Percentiles rank a stretch among this genome's conserved stretches.
These are phyloP conservation scores for Rhizopogon vinicolor DNA, from an alignment of 768 basidiomycete species.

Conservation along the genomic window DNA sequence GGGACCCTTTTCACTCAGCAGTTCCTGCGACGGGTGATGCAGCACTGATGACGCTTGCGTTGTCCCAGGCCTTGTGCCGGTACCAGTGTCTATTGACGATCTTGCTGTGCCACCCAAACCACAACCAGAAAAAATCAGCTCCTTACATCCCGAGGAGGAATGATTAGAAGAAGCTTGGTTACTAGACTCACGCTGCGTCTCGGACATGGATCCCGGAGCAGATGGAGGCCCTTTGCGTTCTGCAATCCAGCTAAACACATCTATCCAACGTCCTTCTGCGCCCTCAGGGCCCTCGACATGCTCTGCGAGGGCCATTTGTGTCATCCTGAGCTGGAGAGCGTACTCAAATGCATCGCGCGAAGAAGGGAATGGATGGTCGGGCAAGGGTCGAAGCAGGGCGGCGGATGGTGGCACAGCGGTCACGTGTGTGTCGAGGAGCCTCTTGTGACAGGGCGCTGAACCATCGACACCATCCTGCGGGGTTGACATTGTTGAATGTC, in stretches of 20 bases:
- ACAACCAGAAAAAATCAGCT: slow-evolving; percentile 1
- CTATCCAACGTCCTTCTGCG: slow-evolving; percentile 76
- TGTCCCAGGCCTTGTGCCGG: slow-evolving; percentile 14
- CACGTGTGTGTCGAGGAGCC: slow-evolving; percentile 27
- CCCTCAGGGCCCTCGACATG: slow-evolving; percentile 81
- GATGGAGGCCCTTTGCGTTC: slow-evolving; percentile 38
- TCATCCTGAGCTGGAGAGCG: slow-evolving; percentile 82
- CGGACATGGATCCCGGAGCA: slow-evolving; percentile 7
- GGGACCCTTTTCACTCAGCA: slow-evolving; percentile 6
- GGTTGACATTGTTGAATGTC: background rate
- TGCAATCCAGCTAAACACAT: slow-evolving; percentile 84
- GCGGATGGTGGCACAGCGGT: slow-evolving; percentile 34
- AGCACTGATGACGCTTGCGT: slow-evolving; percentile 16
- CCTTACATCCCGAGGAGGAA: background rate
- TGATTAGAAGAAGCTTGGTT: background rate
- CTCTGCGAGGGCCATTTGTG: slow-evolving; percentile 77
- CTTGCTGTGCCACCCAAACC: slow-evolving; percentile 15
- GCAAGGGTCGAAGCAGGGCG: slow-evolving; percentile 38
- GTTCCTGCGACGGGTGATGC: slow-evolving; percentile 11
- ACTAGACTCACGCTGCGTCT: slow-evolving; percentile 19
- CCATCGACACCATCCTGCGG: background rate
- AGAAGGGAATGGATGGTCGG: slow-evolving; percentile 46
- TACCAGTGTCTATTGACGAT: slow-evolving; percentile 25
- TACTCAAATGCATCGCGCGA: slow-evolving; percentile 65
- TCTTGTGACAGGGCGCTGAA: background rate